Percentiles rank a stretch among this genome's conserved stretches.
Conservation (phyloP, 768 basidiomycete genomes). For the Mycena crocata region DNA sequence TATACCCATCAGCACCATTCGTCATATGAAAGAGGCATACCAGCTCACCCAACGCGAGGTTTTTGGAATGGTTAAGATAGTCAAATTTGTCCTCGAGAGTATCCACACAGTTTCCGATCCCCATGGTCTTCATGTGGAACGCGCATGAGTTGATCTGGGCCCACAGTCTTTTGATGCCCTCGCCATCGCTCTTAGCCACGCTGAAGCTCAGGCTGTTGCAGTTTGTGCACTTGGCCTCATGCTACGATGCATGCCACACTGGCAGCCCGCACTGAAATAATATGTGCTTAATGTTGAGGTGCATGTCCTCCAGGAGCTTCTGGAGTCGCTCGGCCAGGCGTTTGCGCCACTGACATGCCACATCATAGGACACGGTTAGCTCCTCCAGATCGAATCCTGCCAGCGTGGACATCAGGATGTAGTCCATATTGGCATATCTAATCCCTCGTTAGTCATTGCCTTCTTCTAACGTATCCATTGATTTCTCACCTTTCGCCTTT, state of each 20-base stretch:
- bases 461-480: too few species aligned
- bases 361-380: conserved; percentile 24
- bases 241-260: conserved; percentile 36
- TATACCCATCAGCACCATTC: too few species aligned
- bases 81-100: conserved; percentile 53
- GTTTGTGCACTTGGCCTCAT: conserved; percentile 28
- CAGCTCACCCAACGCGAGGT: too few species aligned
- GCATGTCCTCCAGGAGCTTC: background rate
- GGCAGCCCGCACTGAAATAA: conserved; percentile 35
- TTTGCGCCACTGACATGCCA: conserved; percentile 45
- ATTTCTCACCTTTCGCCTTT: too few species aligned
- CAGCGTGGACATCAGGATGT: conserved; percentile 11
- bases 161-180: conserved; percentile 51
- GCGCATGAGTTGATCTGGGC: conserved; percentile 38
- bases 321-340: background rate
- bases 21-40: too few species aligned
- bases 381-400: background rate
- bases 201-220: conserved; percentile 44
- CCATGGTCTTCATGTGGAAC: conserved; percentile 46
- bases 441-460: too few species aligned
- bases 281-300: conserved; percentile 22
- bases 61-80: too few species aligned
- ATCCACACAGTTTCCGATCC: conserved; percentile 39
- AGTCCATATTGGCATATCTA: conserved; percentile 30
- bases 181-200: conserved; percentile 46